Conservation (phyloP, 176 grass and related monocot genomes). For the Saccharum spontaneum region DNA sequence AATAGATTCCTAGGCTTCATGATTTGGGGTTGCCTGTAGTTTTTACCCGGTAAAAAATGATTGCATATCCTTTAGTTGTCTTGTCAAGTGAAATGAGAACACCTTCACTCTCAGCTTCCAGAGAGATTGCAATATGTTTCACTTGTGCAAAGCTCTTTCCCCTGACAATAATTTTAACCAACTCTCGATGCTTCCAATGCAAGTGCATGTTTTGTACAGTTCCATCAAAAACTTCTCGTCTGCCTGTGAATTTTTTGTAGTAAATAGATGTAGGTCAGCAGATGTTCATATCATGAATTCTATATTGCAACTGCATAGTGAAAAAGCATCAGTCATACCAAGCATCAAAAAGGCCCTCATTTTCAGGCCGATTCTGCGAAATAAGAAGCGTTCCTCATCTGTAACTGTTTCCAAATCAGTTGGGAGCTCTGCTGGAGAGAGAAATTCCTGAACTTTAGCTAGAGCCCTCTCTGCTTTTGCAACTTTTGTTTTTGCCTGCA, state of each 20-base stretch:
- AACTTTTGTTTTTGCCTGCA: conserved; percentile 78
- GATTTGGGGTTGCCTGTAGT: conserved; percentile 72
- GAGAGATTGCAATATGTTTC: conserved; percentile 88
- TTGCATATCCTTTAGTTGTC: conserved; percentile 88
- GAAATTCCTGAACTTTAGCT: conserved; percentile 78
- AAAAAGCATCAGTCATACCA: conserved; percentile 49
- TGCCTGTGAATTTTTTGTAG: conserved; percentile 49
- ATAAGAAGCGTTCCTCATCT: conserved; percentile 83
- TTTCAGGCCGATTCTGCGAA: conserved; percentile 80
- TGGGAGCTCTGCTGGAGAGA: conserved; percentile 72
- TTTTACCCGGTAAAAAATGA: conserved; percentile 87
- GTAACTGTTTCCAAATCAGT: conserved; percentile 93
- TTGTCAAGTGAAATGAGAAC: conserved; percentile 93
- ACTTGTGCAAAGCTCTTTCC: conserved; percentile 88
- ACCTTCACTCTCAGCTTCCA: conserved; percentile 93
- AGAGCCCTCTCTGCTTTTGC: conserved; percentile 85
- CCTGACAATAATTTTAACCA: conserved; percentile 83
- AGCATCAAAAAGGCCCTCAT: conserved; percentile 80
- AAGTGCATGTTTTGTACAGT: conserved; percentile 96
- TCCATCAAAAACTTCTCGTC: conserved; percentile 87
- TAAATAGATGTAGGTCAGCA: background rate
- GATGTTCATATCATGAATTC: conserved; percentile 22
- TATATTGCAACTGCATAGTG: conserved; percentile 26
- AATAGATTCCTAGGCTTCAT: conserved; percentile 77
- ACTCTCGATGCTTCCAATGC: conserved; percentile 88